Percentiles rank a stretch among this genome's conserved stretches.
Conservation (phyloP, 306 rosid species). For the peach (Prunus persica) region Prunus_persica_NCBIv2 NC_034016.1:12196001-12196500, state of each 20-base stretch:
- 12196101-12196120: too few species aligned
- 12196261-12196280: not conserved
- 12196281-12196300: not conserved
- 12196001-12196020: too few species aligned
- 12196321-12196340: not conserved
- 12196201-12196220: not conserved
- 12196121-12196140: not conserved
- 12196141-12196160: slow-evolving; percentile 2
- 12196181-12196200: slow-evolving; percentile 9
- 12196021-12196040: too few species aligned
- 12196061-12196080: too few species aligned
- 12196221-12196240: not conserved
- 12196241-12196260: not conserved
- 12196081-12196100: too few species aligned
- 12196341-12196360: not conserved
- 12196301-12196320: slow-evolving; percentile 15
- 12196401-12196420: slow-evolving; percentile 30
- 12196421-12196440: slow-evolving; percentile 74
- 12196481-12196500: slow-evolving; percentile 92
- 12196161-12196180: slow-evolving; percentile 1
- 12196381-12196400: slow-evolving; percentile 10
- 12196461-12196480: slow-evolving; percentile 75
- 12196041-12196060: too few species aligned
- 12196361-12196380: not conserved
- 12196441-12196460: slow-evolving; percentile 90